Evolutionary conservation across 495 filamentous ascomycete species (phyloP), one percentile per base, ranked within the genome.

Genomic region (Emericellopsis terricola): DNA sequence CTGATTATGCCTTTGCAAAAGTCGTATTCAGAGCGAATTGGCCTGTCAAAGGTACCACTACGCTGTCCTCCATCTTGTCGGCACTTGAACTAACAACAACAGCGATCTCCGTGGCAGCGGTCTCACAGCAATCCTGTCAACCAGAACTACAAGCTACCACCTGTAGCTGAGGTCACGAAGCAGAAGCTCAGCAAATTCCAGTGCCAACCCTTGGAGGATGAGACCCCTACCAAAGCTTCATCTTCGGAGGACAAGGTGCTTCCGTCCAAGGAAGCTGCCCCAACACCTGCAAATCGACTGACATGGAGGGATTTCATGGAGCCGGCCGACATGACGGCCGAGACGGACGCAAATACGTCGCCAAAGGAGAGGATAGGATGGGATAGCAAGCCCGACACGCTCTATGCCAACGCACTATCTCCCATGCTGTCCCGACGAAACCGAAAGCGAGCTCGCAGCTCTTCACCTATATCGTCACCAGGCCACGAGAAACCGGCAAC

Each of bases 251-350:
- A 48, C 21, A 16, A 19, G 5, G 36, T 40, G 28, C 28, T 31
- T 8, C 36, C 24, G 4, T 34, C 36, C 2, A 31, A 41, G 39
- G 24, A 41, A 29, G 65, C 39, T 67, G 45, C 78, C 3, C 73
- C 71, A 28, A 92, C 87, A 2, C 87, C 87, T 0, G 70, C 73
- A 13, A 70, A 72, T 19, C 67, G 78, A 28, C 59, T 91, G 21
- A 70, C 80, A 29, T 68, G 93, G 41, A 73, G 76, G 19, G 83
- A 92, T 39, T 59, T 96, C 15, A 77, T 94, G 38, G 74, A 76
- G 28, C 74, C 76, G 45, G 60, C 67, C 24, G 81, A 85, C 28
- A 28, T 27, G 13, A 42, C 36, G 17, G 42, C 36, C 17, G 48
- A 57, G 19, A 43, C 54, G 8, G 51, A 59, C 6, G 41, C 50